phyloP scores from a whole-genome alignment of 2,329 filamentous ascomycete genomes.

The Grosmannia clavigera region DNA sequence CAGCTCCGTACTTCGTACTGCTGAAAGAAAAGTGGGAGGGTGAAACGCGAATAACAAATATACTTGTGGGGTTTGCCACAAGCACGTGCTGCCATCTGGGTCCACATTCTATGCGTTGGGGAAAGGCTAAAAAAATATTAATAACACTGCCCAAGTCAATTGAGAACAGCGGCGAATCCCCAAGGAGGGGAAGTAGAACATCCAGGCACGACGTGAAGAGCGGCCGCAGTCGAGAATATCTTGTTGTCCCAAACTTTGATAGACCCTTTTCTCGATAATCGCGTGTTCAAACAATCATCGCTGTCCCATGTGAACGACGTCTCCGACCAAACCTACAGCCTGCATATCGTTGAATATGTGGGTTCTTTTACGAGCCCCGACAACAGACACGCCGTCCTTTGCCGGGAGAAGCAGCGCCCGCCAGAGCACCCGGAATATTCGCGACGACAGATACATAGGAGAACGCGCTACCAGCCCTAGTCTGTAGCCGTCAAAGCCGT shows the following conservation, averaged over 20 bases:
- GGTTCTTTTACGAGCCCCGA: conserved; percentile 15
- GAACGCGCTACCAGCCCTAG: not conserved
- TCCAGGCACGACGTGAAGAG: not conserved
- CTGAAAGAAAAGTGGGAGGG: not conserved
- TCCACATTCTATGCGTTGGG: not conserved
- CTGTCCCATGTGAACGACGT: not conserved
- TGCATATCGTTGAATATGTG: conserved; percentile 15
- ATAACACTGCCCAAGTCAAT: not conserved
- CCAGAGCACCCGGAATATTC: conserved; percentile 3
- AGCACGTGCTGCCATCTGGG: not conserved
- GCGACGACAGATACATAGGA: not conserved
- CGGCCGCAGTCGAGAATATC: not conserved
- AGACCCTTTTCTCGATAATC: not conserved
- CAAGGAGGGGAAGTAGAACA: not conserved
- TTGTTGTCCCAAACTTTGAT: not conserved
- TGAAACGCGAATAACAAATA: not conserved
- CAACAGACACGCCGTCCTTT: conserved; percentile 16
- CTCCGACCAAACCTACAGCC: conserved; percentile 10
- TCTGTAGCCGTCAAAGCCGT: not conserved
- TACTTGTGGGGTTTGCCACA: not conserved
- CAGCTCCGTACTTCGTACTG: no score
- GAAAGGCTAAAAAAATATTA: not conserved
- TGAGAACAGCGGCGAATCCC: not conserved
- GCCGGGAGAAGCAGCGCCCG: conserved; percentile 12
- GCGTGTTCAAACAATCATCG: not conserved